phyloP scores from a whole-genome alignment of 495 filamentous ascomycete genomes.

The Trichoderma erinaceum region DNA sequence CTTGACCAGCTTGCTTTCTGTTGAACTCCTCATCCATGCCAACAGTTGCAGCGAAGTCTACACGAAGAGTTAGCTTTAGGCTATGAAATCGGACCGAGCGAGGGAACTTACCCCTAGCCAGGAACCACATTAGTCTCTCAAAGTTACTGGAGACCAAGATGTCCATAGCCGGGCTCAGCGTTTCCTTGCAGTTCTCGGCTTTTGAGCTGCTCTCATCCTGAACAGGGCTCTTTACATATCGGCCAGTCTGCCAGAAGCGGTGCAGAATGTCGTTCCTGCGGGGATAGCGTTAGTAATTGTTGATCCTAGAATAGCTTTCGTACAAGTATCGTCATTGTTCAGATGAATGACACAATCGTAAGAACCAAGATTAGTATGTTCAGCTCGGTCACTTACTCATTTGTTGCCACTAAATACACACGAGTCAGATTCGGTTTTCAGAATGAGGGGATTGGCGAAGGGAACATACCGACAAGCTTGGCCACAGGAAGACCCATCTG shows the following conservation, averaged over 20 bases:
- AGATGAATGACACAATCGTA: not conserved
- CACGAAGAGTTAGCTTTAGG: slow-evolving; percentile 20
- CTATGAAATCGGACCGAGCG: not conserved
- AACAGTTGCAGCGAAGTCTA: slow-evolving; percentile 48
- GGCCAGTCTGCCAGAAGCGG: slow-evolving; percentile 75
- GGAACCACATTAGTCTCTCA: slow-evolving; percentile 91
- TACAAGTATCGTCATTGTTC: not conserved
- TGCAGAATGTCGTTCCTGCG: slow-evolving; percentile 80
- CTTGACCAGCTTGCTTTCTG: slow-evolving; percentile 55
- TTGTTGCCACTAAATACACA: not conserved
- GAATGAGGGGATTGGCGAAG: slow-evolving; percentile 57
- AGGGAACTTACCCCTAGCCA: slow-evolving; percentile 37
- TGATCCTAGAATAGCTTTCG: not conserved
- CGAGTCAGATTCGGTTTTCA: too few relatives aligned
- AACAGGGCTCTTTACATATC: slow-evolving; percentile 70
- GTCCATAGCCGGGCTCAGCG: slow-evolving; percentile 89
- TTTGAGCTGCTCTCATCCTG: slow-evolving; percentile 62
- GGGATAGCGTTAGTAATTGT: not conserved
- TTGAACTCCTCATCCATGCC: slow-evolving; percentile 54
- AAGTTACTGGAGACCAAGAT: slow-evolving; percentile 94
- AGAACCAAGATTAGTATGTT: not conserved
- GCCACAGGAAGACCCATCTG: slow-evolving; percentile 83
- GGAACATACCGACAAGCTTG: slow-evolving; percentile 60
- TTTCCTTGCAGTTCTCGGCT: slow-evolving; percentile 72
- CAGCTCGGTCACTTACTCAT: not conserved